A percentile compares a stretch with the other conserved stretches of the same genome.
Evolutionary conservation across 179 eudicot genomes (phyloP).

Genomic region (Pouteria campechiana): DNA sequence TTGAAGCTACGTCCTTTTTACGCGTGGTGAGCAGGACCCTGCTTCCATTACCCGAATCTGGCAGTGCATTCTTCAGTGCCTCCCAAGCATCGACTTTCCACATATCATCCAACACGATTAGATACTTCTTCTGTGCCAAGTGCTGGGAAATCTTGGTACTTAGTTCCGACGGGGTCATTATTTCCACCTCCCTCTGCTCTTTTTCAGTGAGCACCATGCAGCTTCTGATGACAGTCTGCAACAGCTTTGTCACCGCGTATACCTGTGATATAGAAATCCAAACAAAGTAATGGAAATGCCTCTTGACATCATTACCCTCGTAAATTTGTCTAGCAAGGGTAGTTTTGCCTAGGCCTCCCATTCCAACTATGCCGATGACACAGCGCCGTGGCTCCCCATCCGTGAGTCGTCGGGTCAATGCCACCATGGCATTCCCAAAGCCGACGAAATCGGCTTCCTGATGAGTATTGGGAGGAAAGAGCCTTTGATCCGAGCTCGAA

Average conservation of each 20-base stretch:
- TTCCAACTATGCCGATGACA: slow-evolving; percentile 24
- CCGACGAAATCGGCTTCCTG: too few species aligned
- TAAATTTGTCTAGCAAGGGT: slow-evolving; percentile 22
- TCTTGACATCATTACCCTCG: slow-evolving; percentile 1
- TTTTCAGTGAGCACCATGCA: background rate
- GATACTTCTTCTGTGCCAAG: slow-evolving; percentile 11
- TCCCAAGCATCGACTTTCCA: slow-evolving; percentile 27
- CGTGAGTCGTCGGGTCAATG: slow-evolving; percentile 6
- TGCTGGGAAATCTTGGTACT: background rate
- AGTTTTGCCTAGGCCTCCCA: slow-evolving; percentile 36
- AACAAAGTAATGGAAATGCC: slow-evolving; percentile 10
- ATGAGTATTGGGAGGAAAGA: too few species aligned
- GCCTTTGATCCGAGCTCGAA: too few species aligned
- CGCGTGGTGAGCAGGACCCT: slow-evolving; percentile 33
- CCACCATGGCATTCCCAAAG: slow-evolving; percentile 11
- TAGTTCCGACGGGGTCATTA: slow-evolving; percentile 1
- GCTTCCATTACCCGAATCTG: slow-evolving; percentile 7
- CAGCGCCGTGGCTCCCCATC: slow-evolving; percentile 1
- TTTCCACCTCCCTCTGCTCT: background rate
- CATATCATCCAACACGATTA: slow-evolving; percentile 40
- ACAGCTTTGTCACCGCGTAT: slow-evolving; percentile 4
- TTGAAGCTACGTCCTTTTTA: slow-evolving; percentile 7
- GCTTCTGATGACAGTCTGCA: slow-evolving; percentile 12
- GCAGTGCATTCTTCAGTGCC: slow-evolving; percentile 16
- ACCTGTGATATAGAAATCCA: slow-evolving; percentile 23